These are phyloP conservation scores for Piedraia hortae DNA, from an alignment of 2,329 filamentous ascomycete genomes.

Conservation along the genomic window DNA sequence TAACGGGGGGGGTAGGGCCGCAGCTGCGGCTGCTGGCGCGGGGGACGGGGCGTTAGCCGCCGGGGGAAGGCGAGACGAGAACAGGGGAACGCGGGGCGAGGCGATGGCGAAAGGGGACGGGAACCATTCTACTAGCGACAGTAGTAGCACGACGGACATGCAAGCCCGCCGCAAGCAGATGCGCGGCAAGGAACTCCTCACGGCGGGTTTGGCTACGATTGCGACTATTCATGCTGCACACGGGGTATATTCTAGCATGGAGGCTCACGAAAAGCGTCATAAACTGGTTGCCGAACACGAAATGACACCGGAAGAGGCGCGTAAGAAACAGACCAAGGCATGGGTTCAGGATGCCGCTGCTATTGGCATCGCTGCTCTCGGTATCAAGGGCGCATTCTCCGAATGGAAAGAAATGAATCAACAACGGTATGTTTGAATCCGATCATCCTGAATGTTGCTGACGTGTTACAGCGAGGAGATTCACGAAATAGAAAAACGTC, in stretches of 20 bases:
- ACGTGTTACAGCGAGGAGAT: conserved; percentile 13
- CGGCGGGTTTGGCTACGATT: conserved; percentile 36
- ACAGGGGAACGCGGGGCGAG: conserved; percentile 3
- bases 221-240: conserved; percentile 44
- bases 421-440: conserved; percentile 22
- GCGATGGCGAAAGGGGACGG: conserved; percentile 2
- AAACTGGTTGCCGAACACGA: conserved; percentile 33
- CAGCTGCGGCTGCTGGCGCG: conserved; percentile 3
- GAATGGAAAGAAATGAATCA: conserved; percentile 43
- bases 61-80: no score
- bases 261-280: conserved; percentile 32
- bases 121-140: conserved; percentile 8
- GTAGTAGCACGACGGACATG: conserved; percentile 24
- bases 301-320: conserved; percentile 33
- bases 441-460: conserved; percentile 4
- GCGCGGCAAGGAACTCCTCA: conserved; percentile 37
- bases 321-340: conserved; percentile 33
- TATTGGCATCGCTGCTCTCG: conserved; percentile 36
- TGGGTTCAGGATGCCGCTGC: conserved; percentile 37
- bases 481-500: conserved; percentile 24
- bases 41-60: conserved; percentile 4
- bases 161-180: conserved; percentile 34
- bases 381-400: conserved; percentile 36
- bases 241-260: conserved; percentile 33
- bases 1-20: conserved; percentile 14